Conservation (phyloP, 257 asterid species). For the Knoxia roxburghii region DNA sequence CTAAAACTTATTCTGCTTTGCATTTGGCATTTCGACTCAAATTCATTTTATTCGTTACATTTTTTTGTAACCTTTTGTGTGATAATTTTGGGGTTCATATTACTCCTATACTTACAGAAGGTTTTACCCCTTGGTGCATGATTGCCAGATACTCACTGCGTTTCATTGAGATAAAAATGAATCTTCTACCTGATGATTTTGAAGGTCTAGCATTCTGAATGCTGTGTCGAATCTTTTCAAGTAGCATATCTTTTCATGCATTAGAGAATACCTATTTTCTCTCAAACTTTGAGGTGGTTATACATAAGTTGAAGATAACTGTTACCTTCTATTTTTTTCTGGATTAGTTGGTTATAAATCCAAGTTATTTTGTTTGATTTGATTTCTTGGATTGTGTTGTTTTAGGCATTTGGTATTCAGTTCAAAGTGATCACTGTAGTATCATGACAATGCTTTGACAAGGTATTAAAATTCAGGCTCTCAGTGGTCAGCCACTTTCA, state of each 20-base stretch:
- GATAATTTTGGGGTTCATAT: background rate
- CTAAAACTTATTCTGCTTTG: slow-evolving; percentile 1
- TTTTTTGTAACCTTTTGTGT: background rate
- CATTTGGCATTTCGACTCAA: background rate
- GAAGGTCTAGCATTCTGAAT: background rate
- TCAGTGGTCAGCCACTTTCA: slow-evolving; percentile 89
- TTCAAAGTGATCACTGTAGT: background rate
- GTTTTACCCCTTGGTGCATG: background rate
- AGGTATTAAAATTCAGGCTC: slow-evolving; percentile 47
- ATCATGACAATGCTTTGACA: slow-evolving; percentile 5
- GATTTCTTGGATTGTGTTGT: background rate
- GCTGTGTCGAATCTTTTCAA: background rate
- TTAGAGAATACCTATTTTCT: background rate
- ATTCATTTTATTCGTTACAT: background rate
- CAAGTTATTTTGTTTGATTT: background rate
- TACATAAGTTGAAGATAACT: background rate
- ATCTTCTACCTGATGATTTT: background rate
- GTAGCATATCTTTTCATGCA: background rate
- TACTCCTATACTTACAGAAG: background rate
- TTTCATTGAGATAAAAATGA: background rate
- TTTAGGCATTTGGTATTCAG: background rate
- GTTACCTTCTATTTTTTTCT: background rate
- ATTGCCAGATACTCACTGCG: background rate
- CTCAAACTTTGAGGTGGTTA: background rate
- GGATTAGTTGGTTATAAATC: background rate